A percentile compares a stretch with the other conserved stretches of the same genome.
These are phyloP conservation scores for Talaromyces marneffei DNA, from an alignment of 2,329 filamentous ascomycete species.

Conservation along the genomic window DNA sequence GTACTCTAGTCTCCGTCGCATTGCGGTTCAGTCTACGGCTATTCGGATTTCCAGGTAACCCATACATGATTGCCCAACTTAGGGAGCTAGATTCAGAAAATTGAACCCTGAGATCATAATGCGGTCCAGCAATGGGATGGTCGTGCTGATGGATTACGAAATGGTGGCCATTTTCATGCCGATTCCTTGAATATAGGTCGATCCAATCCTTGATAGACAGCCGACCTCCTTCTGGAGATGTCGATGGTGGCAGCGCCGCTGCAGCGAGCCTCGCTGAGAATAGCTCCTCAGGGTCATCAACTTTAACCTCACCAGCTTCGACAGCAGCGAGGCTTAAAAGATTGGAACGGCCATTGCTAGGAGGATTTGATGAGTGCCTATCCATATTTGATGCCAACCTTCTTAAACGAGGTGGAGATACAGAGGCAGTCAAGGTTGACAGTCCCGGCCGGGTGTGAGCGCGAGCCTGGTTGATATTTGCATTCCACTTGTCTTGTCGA, in stretches of 20 bases:
- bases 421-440: slow-evolving; percentile 20
- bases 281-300: slow-evolving; percentile 46
- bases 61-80: slow-evolving; percentile 61
- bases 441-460: slow-evolving; percentile 1
- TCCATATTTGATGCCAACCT: not conserved
- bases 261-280: slow-evolving; percentile 41
- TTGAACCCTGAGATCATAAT: slow-evolving; percentile 66
- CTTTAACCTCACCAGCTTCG: slow-evolving; percentile 46
- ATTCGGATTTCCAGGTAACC: slow-evolving; percentile 55
- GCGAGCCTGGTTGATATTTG: not conserved
- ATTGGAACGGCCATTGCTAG: not conserved
- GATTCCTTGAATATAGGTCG: slow-evolving; percentile 45
- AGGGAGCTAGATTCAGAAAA: slow-evolving; percentile 62
- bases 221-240: slow-evolving; percentile 22
- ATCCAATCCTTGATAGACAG: slow-evolving; percentile 41
- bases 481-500: not conserved
- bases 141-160: slow-evolving; percentile 71
- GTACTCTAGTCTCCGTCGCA: slow-evolving; percentile 57
- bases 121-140: slow-evolving; percentile 61
- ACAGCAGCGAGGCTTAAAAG: slow-evolving; percentile 39
- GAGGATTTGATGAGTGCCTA: not conserved
- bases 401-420: slow-evolving; percentile 25
- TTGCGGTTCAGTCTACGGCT: slow-evolving; percentile 51
- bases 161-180: slow-evolving; percentile 45
- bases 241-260: slow-evolving; percentile 21